phyloP scores from a whole-genome alignment of 768 basidiomycete species.

The Pleurotus tuoliensis region DNA sequence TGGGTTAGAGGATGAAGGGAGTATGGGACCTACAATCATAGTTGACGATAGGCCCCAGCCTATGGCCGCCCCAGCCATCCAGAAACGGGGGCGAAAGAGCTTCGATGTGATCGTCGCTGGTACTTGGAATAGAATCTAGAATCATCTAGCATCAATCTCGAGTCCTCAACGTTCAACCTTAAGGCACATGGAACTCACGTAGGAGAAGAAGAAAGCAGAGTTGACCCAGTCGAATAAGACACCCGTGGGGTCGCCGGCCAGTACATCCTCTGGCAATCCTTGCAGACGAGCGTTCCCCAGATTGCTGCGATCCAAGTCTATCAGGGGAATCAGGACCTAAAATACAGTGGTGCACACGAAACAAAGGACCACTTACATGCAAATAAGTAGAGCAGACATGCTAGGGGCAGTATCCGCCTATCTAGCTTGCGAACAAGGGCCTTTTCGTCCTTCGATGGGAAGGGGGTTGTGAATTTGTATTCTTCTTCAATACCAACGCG shows the following conservation, averaged over 20 bases:
- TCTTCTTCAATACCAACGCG: constrained; percentile 13
- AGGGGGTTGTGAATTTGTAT: constrained; percentile 5
- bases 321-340: neutral
- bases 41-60: constrained; percentile 79
- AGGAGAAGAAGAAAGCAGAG: constrained; percentile 76
- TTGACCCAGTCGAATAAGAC: constrained; percentile 75
- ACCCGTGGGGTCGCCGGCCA: constrained; percentile 67
- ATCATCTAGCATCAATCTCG: neutral
- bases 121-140: constrained; percentile 63
- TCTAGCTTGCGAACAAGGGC: constrained; percentile 64
- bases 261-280: constrained; percentile 59
- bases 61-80: constrained; percentile 60
- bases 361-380: constrained; percentile 49
- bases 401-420: constrained; percentile 61
- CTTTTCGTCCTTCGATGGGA: constrained; percentile 37
- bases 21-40: constrained; percentile 46
- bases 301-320: constrained; percentile 73
- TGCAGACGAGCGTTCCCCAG: constrained; percentile 77
- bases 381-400: constrained; percentile 72
- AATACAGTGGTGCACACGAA: neutral
- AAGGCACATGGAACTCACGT: constrained; percentile 37
- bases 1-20: neutral
- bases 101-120: constrained; percentile 67
- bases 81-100: constrained; percentile 61
- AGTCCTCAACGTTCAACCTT: neutral